Conservation (phyloP, 2,329 filamentous ascomycete species). For the Claviceps capensis region DNA sequence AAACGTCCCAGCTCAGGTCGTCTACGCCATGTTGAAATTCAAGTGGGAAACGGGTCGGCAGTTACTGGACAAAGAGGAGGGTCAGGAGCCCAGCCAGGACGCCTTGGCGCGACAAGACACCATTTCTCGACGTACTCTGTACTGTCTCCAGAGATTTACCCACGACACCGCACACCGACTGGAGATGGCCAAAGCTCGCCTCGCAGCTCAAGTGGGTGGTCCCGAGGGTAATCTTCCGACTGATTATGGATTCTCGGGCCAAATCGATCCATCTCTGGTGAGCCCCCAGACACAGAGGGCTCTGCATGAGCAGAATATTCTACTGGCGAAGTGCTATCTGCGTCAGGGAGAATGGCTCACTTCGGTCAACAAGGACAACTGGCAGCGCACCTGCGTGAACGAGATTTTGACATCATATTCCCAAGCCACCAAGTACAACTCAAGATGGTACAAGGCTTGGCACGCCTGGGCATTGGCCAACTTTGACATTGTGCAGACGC, state of each 20-base stretch:
- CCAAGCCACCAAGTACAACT: slow-evolving; percentile 85
- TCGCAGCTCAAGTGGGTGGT: slow-evolving; percentile 28
- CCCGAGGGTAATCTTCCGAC: slow-evolving; percentile 30
- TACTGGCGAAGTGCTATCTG: slow-evolving; percentile 90
- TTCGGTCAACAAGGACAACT: slow-evolving; percentile 70
- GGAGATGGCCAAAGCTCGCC: slow-evolving; percentile 38
- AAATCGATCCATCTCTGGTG: slow-evolving; percentile 29
- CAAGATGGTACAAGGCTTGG: slow-evolving; percentile 97
- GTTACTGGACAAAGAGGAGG: slow-evolving; percentile 2
- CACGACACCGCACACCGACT: slow-evolving; percentile 41
- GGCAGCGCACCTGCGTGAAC: slow-evolving; percentile 73
- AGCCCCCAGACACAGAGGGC: slow-evolving; percentile 37
- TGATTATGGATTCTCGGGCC: slow-evolving; percentile 38
- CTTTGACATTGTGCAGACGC: slow-evolving; percentile 88
- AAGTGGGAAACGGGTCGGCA: slow-evolving; percentile 80
- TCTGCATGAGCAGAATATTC: slow-evolving; percentile 46
- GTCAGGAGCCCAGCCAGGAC: too few relatives aligned
- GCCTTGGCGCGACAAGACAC: slow-evolving; percentile 25
- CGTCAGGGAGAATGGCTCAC: slow-evolving; percentile 96
- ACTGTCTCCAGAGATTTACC: slow-evolving; percentile 47
- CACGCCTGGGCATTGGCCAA: slow-evolving; percentile 97
- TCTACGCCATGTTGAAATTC: slow-evolving; percentile 95
- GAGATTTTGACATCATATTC: slow-evolving; percentile 87
- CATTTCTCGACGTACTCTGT: slow-evolving; percentile 40
- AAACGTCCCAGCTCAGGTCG: slow-evolving; percentile 59